These are phyloP conservation scores for Ceratobasidium sp. DNA, from an alignment of 1,284 basidiomycete species.

Conservation along the genomic window DNA sequence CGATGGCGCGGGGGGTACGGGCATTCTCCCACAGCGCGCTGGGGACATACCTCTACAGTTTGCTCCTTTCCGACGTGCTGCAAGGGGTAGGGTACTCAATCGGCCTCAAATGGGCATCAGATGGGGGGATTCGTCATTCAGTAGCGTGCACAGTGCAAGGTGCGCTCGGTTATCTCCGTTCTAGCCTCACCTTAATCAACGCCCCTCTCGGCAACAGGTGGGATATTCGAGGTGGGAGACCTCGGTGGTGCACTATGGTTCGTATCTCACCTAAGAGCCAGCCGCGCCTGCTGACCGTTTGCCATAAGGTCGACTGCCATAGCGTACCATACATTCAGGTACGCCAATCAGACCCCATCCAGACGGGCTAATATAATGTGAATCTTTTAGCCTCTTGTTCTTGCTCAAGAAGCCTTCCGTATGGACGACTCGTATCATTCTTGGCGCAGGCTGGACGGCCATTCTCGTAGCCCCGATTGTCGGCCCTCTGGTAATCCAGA, in stretches of 20 bases:
- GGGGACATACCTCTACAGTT: slow-evolving; percentile 12
- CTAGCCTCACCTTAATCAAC: too few species aligned
- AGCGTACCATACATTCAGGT: not conserved
- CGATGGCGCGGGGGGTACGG: slow-evolving; percentile 15
- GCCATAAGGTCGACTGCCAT: slow-evolving; percentile 1
- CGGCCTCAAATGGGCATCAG: slow-evolving; percentile 26
- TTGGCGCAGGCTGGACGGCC: too few species aligned
- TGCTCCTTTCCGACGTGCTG: slow-evolving; percentile 9
- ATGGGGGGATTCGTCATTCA: slow-evolving; percentile 10
- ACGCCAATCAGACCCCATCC: too few species aligned
- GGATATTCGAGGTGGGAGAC: slow-evolving; percentile 1
- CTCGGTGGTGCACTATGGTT: slow-evolving; percentile 12
- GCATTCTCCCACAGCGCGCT: slow-evolving; percentile 28
- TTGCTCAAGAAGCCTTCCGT: too few species aligned
- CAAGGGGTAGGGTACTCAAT: slow-evolving; percentile 28
- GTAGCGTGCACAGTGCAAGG: slow-evolving; percentile 19
- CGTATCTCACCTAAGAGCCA: not conserved
- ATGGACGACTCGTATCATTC: too few species aligned
- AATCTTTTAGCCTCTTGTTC: too few species aligned
- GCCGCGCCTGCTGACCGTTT: not conserved
- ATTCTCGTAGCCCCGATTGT: not conserved
- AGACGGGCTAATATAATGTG: too few species aligned
- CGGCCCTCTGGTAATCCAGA: slow-evolving; percentile 14
- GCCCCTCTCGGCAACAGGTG: not conserved
- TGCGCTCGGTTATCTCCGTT: not conserved